Base-by-base conservation (phyloP, 2,329 filamentous ascomycete genomes). In the Fonsecaea pedrosoi region DNA sequence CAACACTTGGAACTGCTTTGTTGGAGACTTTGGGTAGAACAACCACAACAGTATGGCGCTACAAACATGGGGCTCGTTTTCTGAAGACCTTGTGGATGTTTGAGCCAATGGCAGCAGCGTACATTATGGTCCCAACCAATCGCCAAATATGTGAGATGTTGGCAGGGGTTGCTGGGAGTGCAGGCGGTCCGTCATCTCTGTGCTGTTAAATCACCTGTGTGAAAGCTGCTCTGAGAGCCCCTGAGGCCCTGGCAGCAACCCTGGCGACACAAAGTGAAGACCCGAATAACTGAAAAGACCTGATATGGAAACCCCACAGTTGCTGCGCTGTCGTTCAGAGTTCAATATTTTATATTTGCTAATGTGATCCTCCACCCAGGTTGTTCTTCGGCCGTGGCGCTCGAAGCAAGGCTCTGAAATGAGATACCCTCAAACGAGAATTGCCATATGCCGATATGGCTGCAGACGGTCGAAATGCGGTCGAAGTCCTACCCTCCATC, bases 51-150 rank as follows among this genome's bases (percentile, higher is more conserved):
- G 35, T 34, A 48, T 32, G 50, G 54, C 62, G 64, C 69, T 60
- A 57, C 70, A 63, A 64, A 68, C 56, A 69, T 70, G 71, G 71
- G 71, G 64, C 65, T 67, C 54, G 32, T 62, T 32, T 71, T 54
- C 60, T 40, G 18, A 25, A 35, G 48, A 30, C 32, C 25, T 4
- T 10, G 37, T 69, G 66, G 58, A 62, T 60, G 54, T 57, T 45
- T 48, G 42, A 63, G 66, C 50, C 71, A 72, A 72, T 72, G 71
- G 71, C 71, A 63, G 62, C 64, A 62, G 71, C 63, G 65, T 53
- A 72, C 71, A 72, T 54, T 48, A 25, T 60, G 9, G 30, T 48
- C 37, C 6, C n/a, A 30, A 25, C 45, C 32, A 25, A 50, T 25
- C 37, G 45, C 50, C 21, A 35, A 32, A 32, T n/a, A 25, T 56